phyloP scores from a whole-genome alignment of 768 basidiomycete species.

The Pleurotus pulmonarius region DNA sequence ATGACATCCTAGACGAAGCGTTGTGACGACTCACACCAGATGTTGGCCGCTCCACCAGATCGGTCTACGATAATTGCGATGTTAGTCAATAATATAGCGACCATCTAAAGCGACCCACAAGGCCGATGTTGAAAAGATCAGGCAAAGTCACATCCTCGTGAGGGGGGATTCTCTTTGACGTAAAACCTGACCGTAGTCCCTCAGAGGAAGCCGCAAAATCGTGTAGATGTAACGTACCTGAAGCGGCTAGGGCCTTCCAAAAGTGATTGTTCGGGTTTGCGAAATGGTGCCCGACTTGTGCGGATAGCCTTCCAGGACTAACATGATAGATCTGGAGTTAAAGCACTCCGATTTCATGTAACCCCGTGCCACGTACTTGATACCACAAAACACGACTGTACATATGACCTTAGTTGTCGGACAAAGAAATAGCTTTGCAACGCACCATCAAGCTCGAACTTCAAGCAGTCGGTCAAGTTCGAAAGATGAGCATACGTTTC shows the following conservation, averaged over 20 bases:
- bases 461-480: constrained; percentile 49
- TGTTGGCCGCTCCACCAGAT: constrained; percentile 70
- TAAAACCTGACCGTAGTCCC: constrained; percentile 44
- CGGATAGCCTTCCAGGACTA: constrained; percentile 69
- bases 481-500: constrained; percentile 50
- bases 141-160: constrained; percentile 61
- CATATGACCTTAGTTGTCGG: not conserved
- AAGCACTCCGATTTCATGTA: not conserved
- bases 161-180: constrained; percentile 45
- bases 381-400: constrained; percentile 87
- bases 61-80: constrained; percentile 48
- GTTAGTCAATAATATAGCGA: not conserved
- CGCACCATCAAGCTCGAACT: constrained; percentile 54
- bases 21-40: constrained; percentile 40
- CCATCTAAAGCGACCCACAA: constrained; percentile 41
- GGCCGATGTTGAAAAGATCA: constrained; percentile 52
- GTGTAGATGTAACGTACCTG: constrained; percentile 38
- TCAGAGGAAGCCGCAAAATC: no score
- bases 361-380: constrained; percentile 53
- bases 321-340: not conserved
- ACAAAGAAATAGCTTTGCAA: not conserved
- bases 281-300: constrained; percentile 73
- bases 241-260: constrained; percentile 67
- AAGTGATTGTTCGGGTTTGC: constrained; percentile 81
- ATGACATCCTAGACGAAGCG: not conserved